Evolutionary conservation across 2,329 filamentous ascomycete genomes (phyloP).

Genomic region (Arthrobotrys pseudoclavata): DNA sequence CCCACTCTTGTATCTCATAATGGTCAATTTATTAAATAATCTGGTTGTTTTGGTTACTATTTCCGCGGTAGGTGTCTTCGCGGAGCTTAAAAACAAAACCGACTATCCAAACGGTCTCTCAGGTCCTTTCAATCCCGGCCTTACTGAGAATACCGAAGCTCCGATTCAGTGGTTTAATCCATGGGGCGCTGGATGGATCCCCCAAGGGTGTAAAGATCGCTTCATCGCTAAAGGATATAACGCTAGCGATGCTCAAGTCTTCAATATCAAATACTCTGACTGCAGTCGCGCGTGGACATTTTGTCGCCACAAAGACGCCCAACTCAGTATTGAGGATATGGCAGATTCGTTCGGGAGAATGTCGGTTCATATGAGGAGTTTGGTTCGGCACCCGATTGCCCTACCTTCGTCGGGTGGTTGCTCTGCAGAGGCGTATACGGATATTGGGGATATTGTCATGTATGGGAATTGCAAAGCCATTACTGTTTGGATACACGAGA

Average conservation of each 20-base stretch:
- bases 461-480: constrained; percentile 26
- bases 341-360: constrained; percentile 55
- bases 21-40: constrained; percentile 13
- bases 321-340: constrained; percentile 58
- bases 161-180: constrained; percentile 28
- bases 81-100: constrained; percentile 26
- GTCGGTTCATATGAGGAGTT: constrained; percentile 59
- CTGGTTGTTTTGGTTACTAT: neutral
- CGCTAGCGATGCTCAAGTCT: constrained; percentile 49
- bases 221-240: constrained; percentile 35
- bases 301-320: constrained; percentile 58
- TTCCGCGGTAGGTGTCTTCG: constrained; percentile 5
- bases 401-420: constrained; percentile 34
- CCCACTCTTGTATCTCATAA: constrained; percentile 3
- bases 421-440: constrained; percentile 38
- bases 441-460: constrained; percentile 48
- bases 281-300: constrained; percentile 55
- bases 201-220: constrained; percentile 56
- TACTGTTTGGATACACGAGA: constrained; percentile 51
- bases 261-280: constrained; percentile 56
- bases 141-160: constrained; percentile 16
- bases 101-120: constrained; percentile 50
- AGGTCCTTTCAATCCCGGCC: constrained; percentile 31
- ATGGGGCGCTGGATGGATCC: constrained; percentile 54
- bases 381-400: constrained; percentile 56